phyloP scores from a whole-genome alignment of 805 yeast species.

The Zygosaccharomyces siamensis region DNA sequence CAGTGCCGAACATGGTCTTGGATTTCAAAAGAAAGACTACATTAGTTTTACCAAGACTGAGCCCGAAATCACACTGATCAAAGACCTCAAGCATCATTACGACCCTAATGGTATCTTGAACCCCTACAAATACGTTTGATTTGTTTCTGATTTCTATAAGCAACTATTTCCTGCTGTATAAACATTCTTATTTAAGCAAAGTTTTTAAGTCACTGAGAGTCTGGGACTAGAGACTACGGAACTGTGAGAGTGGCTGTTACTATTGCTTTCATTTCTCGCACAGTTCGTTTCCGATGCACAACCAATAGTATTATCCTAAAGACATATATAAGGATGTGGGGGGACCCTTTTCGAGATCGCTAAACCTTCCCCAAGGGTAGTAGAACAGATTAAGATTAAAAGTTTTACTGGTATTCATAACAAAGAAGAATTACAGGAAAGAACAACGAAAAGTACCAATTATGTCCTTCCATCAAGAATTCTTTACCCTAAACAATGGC shows the following conservation, averaged over 20 bases:
- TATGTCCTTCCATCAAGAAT: conserved; percentile 25
- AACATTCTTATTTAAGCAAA: not conserved
- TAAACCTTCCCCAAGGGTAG: no score
- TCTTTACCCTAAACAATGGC: conserved; percentile 35
- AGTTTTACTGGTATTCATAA: no score
- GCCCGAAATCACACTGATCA: conserved; percentile 67
- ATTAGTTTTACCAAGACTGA: conserved; percentile 78
- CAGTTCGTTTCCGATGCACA: not conserved
- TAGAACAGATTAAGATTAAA: no score
- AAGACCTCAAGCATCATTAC: conserved; percentile 68
- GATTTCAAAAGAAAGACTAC: conserved; percentile 92
- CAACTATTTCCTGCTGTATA: conserved; percentile 28
- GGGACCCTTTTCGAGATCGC: no score
- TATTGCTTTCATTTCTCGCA: not conserved
- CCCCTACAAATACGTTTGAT: conserved; percentile 83
- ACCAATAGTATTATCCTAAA: no score
- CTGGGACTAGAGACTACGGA: not conserved
- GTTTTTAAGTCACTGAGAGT: not conserved
- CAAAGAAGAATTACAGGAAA: no score
- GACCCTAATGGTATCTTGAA: conserved; percentile 92
- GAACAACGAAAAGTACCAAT: not conserved
- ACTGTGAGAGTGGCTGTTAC: not conserved
- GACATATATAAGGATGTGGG: no score
- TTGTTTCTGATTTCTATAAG: conserved; percentile 58
- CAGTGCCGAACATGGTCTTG: conserved; percentile 96